Base-by-base conservation (phyloP, 306 rosid genomes). In the Gastrolobium bilobum region DNA sequence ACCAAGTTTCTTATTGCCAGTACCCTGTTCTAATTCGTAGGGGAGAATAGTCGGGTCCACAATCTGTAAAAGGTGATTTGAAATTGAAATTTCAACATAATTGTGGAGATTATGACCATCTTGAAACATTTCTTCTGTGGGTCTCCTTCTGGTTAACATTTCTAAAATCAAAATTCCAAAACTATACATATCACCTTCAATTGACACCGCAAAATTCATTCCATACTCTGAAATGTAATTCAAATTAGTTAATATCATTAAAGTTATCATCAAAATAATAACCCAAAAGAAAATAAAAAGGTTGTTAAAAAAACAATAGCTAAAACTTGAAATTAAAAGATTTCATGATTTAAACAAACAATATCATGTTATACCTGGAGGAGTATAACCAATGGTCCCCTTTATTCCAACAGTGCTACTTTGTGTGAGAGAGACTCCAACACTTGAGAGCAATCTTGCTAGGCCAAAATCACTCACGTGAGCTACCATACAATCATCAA, bases 401-500 rank as follows among this genome's bases (percentile, higher is more conserved):
- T 57, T 75, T 57, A 74, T 57, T 67, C 58, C 84, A 13, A 46
- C 0, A 8, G 80, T 57, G 30, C 84, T 82, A 31, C 44, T 77
- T 15, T 72, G 37, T n/a, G 26, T 34, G 0, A 8, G 39, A 20
- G 76, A 43, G 40, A 35, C 38, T 15, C 56, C 50, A 33, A 68
- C n/a, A 1, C 7, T 6, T 43, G 75, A 62, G 15, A 79, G 31
- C 15, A 84, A 26, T 60, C 76, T 80, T 70, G 84, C 76, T 30
- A 68, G 30, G 31, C 84, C 84, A 38, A 84, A 84, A 68, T 84
- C 81, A 75, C 84, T 61, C 30, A 81, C 70, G 37, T 37, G 84
- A 66, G 84, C 76, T 15, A 56, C 26, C 70, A 81, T 43, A 15
- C 48, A 50, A 8, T 65, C 53, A 30, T 81, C 84, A 46, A 81